Conservation (phyloP, 768 basidiomycete species). For the Cubamyces sp. region DNA sequence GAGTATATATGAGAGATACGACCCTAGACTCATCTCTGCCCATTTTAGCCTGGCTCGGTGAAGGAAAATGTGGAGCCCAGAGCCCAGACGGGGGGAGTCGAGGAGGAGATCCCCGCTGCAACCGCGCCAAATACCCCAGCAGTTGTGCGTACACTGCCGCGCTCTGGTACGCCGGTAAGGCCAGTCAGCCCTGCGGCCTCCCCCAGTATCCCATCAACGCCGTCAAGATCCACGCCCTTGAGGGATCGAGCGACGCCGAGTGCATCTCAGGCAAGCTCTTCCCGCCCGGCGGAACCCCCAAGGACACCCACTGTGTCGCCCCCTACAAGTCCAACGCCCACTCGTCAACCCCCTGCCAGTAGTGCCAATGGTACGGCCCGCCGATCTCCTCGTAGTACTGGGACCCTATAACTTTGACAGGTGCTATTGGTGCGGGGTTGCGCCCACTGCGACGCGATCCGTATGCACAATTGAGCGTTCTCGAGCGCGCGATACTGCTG, state of each 20-base stretch:
- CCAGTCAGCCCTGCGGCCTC: background rate
- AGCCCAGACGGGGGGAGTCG: background rate
- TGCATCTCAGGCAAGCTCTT: no score
- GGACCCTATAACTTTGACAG: no score
- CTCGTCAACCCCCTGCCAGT: no score
- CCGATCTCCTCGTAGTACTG: no score
- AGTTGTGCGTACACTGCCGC: background rate
- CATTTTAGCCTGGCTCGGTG: background rate
- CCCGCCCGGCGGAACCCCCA: no score
- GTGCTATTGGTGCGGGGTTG: background rate
- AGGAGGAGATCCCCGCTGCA: background rate
- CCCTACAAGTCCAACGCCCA: no score
- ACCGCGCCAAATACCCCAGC: conserved; percentile 1
- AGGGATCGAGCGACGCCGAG: no score
- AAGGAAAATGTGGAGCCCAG: background rate
- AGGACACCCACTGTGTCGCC: no score
- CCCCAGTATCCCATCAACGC: background rate
- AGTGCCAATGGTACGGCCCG: no score
- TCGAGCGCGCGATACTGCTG: conserved; percentile 32
- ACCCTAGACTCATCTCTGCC: no score
- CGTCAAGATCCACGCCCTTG: no score
- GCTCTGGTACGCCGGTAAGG: background rate
- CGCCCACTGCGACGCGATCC: conserved; percentile 27
- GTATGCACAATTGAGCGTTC: conserved; percentile 23
- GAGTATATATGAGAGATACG: no score